Base-by-base conservation (phyloP, 129 eudicot genomes). In the Flaveria brownii region DNA sequence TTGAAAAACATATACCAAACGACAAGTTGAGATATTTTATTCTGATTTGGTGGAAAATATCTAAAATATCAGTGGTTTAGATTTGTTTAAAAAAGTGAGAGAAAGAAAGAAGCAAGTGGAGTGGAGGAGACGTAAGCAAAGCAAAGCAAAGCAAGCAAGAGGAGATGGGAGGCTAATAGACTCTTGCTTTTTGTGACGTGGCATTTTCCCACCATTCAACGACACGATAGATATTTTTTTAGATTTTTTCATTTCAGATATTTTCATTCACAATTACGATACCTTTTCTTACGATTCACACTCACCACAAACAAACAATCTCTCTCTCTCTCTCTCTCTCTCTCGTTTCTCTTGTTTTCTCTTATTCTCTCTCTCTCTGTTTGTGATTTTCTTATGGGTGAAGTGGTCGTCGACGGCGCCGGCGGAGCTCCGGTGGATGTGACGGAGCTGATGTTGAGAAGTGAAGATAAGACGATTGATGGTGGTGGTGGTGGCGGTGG, bases 131-230 rank as follows among this genome's bases (percentile, higher is more conserved):
- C 75, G 64, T 82, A 68, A 9, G 82, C 80, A 74, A 71, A 41
- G 45, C 45, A 41, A 68, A 9, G 82, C 80, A 74, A 71, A 41
- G 45, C 45, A 41, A 82, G 75, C 72, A 60, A 59, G 68, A 55
- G 59, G 59, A 66, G 76, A 79, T 42, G 70, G 41, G 28, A 20
- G 81, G 81, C 84, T 22, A 39, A 57, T 81, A 76, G 75, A 71
- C 14, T 49, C 14, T 78, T 77, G 69, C 87, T 82, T 85, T 82
- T 84, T 54, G 33, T 42, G 61, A 88, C 91, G 87, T 91, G 93
- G 89, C 96, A 64, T 78, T 42, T 87, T 80, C 73, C 78, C 76
- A 82, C 91, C 97, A 84, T 72, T 77, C 89, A 84, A n/a, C 65
- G 73, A 72, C 68, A 69, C 26, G 28, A 71, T 46, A 80, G 84